A percentile compares a stretch with the other conserved stretches of the same genome.
These are phyloP conservation scores for Roridomyces roridus DNA, from an alignment of 768 basidiomycete genomes.

Conservation along the genomic window DNA sequence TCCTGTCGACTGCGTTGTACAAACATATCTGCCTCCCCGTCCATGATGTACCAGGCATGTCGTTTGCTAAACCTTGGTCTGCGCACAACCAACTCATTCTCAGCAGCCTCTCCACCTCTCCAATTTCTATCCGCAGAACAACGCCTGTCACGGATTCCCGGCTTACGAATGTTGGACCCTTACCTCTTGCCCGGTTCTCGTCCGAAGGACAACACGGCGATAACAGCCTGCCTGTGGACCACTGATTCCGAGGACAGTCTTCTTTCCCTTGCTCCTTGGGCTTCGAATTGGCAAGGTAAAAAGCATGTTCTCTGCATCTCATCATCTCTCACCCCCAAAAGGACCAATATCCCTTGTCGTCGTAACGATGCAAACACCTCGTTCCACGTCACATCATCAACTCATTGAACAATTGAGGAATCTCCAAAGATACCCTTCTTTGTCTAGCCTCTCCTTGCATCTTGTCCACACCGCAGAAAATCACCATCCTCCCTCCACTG, in stretches of 20 bases:
- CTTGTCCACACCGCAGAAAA: constrained; percentile 48
- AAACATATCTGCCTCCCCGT: constrained; percentile 10
- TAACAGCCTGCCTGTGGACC: constrained; percentile 61
- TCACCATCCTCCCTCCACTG: constrained; percentile 50
- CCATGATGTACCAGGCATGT: background rate
- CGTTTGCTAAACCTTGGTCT: too few species aligned
- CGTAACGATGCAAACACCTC: constrained; percentile 26
- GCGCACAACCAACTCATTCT: background rate
- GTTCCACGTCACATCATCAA: constrained; percentile 30
- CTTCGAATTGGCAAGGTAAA: constrained; percentile 51
- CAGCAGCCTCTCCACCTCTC: constrained; percentile 26
- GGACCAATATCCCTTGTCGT: constrained; percentile 59
- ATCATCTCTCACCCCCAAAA: constrained; percentile 23
- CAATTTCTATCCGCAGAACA: constrained; percentile 36
- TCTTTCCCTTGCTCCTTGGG: constrained; percentile 42
- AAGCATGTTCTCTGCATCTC: background rate
- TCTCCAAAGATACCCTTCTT: constrained; percentile 24
- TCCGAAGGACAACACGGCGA: constrained; percentile 15
- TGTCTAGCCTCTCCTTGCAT: constrained; percentile 48
- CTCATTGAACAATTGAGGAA: constrained; percentile 36
- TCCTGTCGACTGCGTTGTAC: constrained; percentile 42
- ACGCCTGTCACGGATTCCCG: constrained; percentile 41
- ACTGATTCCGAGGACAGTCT: constrained; percentile 38
- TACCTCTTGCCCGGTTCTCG: constrained; percentile 36
- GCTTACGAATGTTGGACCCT: constrained; percentile 38